Conservation (phyloP, 768 basidiomycete genomes). For the Pholiota conissans region DNA sequence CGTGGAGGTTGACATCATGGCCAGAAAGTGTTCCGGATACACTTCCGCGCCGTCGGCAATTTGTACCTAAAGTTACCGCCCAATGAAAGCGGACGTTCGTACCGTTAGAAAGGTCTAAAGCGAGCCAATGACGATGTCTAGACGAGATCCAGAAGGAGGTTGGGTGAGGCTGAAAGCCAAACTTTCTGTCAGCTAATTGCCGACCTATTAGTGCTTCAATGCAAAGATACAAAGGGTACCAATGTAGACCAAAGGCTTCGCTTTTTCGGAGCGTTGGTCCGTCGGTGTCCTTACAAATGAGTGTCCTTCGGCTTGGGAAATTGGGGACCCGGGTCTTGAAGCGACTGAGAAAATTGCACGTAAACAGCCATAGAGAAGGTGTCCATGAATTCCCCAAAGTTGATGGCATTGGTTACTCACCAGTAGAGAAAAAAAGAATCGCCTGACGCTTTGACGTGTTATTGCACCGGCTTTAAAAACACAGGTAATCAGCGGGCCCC, state of each 20-base stretch:
- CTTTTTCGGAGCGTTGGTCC: neutral
- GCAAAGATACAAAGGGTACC: no score
- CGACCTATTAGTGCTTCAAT: no score
- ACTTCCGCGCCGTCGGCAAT: slow-evolving; percentile 5
- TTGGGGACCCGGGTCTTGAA: neutral
- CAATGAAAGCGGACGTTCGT: neutral
- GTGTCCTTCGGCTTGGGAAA: neutral
- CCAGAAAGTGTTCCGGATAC: neutral
- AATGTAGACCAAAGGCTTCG: neutral
- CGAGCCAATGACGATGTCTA: neutral
- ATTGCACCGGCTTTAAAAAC: no score
- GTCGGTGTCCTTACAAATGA: neutral
- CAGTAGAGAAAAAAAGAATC: no score
- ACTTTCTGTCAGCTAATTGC: no score
- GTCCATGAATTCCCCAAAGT: no score
- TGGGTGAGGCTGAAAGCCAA: no score
- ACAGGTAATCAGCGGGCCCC: no score
- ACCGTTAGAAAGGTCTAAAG: neutral
- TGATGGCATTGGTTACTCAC: no score
- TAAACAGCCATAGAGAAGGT: neutral
- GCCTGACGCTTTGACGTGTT: no score
- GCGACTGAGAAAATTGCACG: neutral
- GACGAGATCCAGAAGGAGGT: neutral
- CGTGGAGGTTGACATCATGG: neutral
- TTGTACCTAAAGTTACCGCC: neutral